Percentiles rank a stretch among this genome's conserved stretches.
phyloP scores from a whole-genome alignment of 2,329 filamentous ascomycete species.

The Podosphaera leucotricha region DNA sequence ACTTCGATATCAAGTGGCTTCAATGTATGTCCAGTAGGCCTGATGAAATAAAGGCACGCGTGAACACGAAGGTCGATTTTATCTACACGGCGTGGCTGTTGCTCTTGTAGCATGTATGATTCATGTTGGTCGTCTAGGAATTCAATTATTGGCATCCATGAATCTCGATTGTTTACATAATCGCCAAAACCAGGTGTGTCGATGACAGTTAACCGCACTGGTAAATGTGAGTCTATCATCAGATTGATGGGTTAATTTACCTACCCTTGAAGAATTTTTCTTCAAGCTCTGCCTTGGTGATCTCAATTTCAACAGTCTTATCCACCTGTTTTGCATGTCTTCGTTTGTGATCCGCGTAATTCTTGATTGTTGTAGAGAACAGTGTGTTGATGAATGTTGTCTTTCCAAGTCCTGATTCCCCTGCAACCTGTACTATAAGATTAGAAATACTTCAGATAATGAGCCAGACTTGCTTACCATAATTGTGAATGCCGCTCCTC shows the following conservation, averaged over 20 bases:
- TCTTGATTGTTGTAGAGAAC: conserved; percentile 99
- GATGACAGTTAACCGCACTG: conserved; percentile 95
- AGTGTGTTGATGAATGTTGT: conserved; percentile 99
- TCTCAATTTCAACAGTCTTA: conserved; percentile 99
- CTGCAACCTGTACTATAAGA: conserved; percentile 49
- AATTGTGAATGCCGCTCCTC: conserved; percentile 95
- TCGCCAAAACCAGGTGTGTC: conserved; percentile 98
- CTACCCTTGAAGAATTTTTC: conserved; percentile 99
- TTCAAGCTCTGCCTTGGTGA: conserved; percentile 97
- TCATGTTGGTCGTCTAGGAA: conserved; percentile 99
- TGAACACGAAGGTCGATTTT: conserved; percentile 99
- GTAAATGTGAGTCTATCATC: conserved; percentile 6
- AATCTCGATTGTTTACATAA: conserved; percentile 99
- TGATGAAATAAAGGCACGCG: conserved; percentile 96
- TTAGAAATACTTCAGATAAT: conserved; percentile 2
- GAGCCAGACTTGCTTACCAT: conserved; percentile 41
- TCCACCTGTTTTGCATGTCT: conserved; percentile 98
- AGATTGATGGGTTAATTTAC: conserved; percentile 1
- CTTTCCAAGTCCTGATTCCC: conserved; percentile 95
- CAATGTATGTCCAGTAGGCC: conserved; percentile 90
- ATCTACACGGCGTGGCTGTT: conserved; percentile 90
- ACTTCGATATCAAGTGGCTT: conserved; percentile 99
- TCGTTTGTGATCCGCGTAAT: conserved; percentile 99
- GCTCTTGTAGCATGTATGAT: conserved; percentile 99
- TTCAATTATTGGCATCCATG: conserved; percentile 99